Conservation (phyloP, 305 asterid genomes). For the Plantago coronopus region DNA sequence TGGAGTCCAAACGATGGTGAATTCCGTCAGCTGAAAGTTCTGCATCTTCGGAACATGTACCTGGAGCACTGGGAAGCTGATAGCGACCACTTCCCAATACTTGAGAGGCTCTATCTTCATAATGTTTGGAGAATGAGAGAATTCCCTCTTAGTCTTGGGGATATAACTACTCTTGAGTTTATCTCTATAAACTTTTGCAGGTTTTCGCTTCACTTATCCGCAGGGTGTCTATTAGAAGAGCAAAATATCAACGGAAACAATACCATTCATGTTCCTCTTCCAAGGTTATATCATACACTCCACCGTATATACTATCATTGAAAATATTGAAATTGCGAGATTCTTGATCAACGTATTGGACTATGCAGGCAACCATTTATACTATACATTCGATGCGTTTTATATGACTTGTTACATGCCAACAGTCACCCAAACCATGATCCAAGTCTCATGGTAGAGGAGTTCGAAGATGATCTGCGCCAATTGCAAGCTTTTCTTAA, state of each 20-base stretch:
- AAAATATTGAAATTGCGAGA: no score
- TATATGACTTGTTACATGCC: no score
- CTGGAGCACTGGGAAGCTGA: slow-evolving; percentile 11
- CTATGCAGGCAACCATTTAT: no score
- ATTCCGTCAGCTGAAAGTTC: background rate
- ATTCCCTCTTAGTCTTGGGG: background rate
- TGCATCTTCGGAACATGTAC: background rate
- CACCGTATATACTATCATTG: no score
- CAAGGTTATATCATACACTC: no score
- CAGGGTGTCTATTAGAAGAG: background rate
- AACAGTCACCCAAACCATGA: no score
- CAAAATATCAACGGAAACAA: background rate
- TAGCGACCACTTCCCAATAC: slow-evolving; percentile 2
- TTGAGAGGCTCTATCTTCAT: background rate
- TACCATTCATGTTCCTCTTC: background rate
- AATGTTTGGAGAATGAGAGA: slow-evolving; percentile 1
- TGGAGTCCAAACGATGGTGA: background rate
- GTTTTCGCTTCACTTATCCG: background rate
- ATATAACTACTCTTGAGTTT: background rate
- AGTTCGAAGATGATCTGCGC: background rate
- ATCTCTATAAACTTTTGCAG: background rate
- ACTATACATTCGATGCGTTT: no score
- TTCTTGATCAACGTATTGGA: background rate
- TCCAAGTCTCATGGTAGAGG: no score
- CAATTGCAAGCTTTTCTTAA: background rate